Base-by-base conservation (phyloP, 2,329 filamentous ascomycete genomes). In the Beauveria caledonica region DNA sequence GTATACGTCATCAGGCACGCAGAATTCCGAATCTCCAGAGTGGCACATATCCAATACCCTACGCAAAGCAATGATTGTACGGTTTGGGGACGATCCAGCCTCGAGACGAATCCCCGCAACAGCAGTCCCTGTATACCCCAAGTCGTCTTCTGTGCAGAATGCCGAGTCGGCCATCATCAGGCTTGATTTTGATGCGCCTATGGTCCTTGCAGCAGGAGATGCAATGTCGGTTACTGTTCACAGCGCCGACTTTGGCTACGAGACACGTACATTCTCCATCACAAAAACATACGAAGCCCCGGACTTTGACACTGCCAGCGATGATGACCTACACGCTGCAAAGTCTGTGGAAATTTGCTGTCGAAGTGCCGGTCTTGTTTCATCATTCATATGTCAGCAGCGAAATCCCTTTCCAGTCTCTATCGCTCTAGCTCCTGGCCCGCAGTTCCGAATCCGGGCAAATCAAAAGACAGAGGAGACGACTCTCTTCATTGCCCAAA, bases 271-370 rank as follows among this genome's bases (percentile, higher is more conserved):
- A 10, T 55, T 45, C n/a, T 55, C 52, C 23, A 23, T 55, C 4
- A 55, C 52, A 13, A 55, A 45, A 15, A 55, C 52, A 15, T 55
- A 21, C 23, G 13, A 36, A 11, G 15, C 25, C 13, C 39, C 39
- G 8, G 23, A 11, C n/a, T 55, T 33, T 17, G 11, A 33, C 17
- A 15, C 29, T 3, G 39, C 29, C 17, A 21, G 11, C 17, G 52
- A 45, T 3, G 17, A 29, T 11, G 52, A 55, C n/a, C 33, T 55
- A 9, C 52, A 55, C 33, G 10, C 23, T 17, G 29, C 52, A 15
- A 55, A 9, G 17, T 55, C 52, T 29, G 52, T 55, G 17, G 52
- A 55, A 17, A 55, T 55, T 33, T 55, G 40, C 21, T 55, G 52
- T 10, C 52, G 52, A 29, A 45, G n/a, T 17, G 52, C 15, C 6